A percentile compares a stretch with the other conserved stretches of the same genome.
Conservation (phyloP, 2,329 filamentous ascomycete genomes). For the Fusarium beomiforme region DNA sequence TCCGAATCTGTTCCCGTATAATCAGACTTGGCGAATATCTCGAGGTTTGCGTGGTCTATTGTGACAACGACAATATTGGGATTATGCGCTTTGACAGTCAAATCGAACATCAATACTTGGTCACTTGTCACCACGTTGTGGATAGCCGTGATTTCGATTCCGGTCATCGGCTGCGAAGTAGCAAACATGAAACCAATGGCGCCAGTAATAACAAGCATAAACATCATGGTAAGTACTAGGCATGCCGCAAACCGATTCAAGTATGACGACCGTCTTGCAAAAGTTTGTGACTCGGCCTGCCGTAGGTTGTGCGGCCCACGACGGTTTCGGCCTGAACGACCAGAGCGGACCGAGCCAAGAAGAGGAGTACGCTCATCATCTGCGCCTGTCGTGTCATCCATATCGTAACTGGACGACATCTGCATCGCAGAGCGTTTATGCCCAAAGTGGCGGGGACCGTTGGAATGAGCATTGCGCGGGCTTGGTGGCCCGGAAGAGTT, state of each 20-base stretch:
- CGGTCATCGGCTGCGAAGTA: conserved; percentile 85
- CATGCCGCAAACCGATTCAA: conserved; percentile 84
- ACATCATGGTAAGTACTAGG: conserved; percentile 81
- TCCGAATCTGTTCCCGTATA: conserved; percentile 78
- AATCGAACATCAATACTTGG: conserved; percentile 93
- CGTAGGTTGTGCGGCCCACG: conserved; percentile 66
- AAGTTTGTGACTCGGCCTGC: conserved; percentile 78
- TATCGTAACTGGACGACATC: conserved; percentile 74
- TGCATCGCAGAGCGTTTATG: conserved; percentile 66
- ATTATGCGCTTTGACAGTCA: conserved; percentile 88
- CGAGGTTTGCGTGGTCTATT: conserved; percentile 86
- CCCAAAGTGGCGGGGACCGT: conserved; percentile 43
- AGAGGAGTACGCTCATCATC: conserved; percentile 91
- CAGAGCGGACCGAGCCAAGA: conserved; percentile 68
- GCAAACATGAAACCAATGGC: conserved; percentile 90
- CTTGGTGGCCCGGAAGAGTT: conserved; percentile 76
- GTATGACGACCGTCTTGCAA: conserved; percentile 70
- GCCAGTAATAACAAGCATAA: conserved; percentile 84
- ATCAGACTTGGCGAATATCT: conserved; percentile 93
- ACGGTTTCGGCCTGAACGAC: conserved; percentile 66
- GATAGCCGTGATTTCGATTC: conserved; percentile 82
- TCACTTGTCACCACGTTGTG: conserved; percentile 92
- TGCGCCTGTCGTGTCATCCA: conserved; percentile 81
- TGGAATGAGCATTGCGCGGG: conserved; percentile 64
- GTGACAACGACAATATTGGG: conserved; percentile 92